Base-by-base conservation (phyloP, 2,329 filamentous ascomycete genomes). In the Pseudopyrenochaeta lycopersici region DNA sequence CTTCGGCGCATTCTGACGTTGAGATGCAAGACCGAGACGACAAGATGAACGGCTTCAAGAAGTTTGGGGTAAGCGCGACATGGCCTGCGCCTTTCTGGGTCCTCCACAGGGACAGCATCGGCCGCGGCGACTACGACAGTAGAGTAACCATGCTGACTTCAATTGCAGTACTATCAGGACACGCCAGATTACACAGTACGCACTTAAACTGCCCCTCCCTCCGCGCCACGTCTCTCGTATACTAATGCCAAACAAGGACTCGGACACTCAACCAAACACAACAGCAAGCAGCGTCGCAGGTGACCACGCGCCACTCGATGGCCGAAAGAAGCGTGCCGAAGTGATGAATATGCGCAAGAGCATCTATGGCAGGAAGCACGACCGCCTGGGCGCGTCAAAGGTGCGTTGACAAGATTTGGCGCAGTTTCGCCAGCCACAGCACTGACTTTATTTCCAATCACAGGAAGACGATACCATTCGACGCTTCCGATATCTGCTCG, bases 381-480 rank as follows among this genome's bases (percentile, higher is more conserved):
- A 96, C 70, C 86, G 89, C 47, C 78, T 99, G 7, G 92, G 94
- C 71, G 92, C 96, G 73, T 96, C 91, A 44, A 98, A 97, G 87
- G 92, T 94, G 82, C 49, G 78, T 52, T 46, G 36, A 30, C 29
- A 20, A 29, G 21, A 4, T 30, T 32, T 21, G 11, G 48, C 49
- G 49, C 56, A 49, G n/a, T 43, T 23, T 7, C 4, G 4, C 10
- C 30, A 12, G 15, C n/a, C 23, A 14, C 48, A 48, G 14, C 3
- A 35, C 59, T 67, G 48, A 67, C 53, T 39, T n/a, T 11, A n/a
- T 31, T 9, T 46, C 21, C 35, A 15, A 47, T 18, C 20, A 44
- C 35, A 94, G 91, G 94, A 97, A 80, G 91, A 97, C 82, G 94
- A 98, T 71, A 96, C 92, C 0, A 91, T 98, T 71, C 88, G 94